These are phyloP conservation scores for Elaeis guineensis DNA, from an alignment of 176 grass and related monocot species.

Conservation along the genomic window DNA sequence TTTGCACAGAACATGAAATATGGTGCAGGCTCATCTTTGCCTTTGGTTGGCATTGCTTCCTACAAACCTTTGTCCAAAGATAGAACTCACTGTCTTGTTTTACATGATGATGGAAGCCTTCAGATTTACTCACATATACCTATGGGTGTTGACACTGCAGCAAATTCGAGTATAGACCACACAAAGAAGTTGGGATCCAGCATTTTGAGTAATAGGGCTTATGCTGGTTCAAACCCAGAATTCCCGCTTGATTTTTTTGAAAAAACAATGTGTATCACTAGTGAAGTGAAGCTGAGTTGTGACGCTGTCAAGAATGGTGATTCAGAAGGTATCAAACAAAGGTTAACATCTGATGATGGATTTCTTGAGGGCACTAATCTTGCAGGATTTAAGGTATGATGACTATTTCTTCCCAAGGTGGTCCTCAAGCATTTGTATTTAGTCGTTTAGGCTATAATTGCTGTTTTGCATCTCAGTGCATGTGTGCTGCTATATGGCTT, in stretches of 20 bases:
- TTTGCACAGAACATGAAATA: constrained; percentile 80
- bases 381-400: constrained; percentile 78
- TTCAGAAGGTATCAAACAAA: constrained; percentile 90
- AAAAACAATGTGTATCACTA: constrained; percentile 74
- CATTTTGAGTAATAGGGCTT: constrained; percentile 69
- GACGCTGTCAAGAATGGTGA: constrained; percentile 72
- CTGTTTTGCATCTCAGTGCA: too few species aligned
- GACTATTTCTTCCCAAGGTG: constrained; percentile 1
- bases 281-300: constrained; percentile 72
- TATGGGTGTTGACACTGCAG: constrained; percentile 43
- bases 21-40: constrained; percentile 41
- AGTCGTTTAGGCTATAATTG: too few species aligned
- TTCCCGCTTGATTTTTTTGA: constrained; percentile 97
- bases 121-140: constrained; percentile 79
- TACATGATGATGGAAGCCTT: constrained; percentile 98
- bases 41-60: constrained; percentile 81
- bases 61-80: constrained; percentile 98
- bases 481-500: too few species aligned
- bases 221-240: constrained; percentile 59
- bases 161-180: constrained; percentile 49
- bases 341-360: constrained; percentile 73
- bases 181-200: constrained; percentile 80
- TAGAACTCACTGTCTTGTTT: constrained; percentile 84
- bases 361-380: constrained; percentile 65
- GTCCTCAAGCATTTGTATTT: too few species aligned